phyloP scores from a whole-genome alignment of 371 early-diverging fungal genomes.

The Thermomucor indicae-seudaticae region DNA sequence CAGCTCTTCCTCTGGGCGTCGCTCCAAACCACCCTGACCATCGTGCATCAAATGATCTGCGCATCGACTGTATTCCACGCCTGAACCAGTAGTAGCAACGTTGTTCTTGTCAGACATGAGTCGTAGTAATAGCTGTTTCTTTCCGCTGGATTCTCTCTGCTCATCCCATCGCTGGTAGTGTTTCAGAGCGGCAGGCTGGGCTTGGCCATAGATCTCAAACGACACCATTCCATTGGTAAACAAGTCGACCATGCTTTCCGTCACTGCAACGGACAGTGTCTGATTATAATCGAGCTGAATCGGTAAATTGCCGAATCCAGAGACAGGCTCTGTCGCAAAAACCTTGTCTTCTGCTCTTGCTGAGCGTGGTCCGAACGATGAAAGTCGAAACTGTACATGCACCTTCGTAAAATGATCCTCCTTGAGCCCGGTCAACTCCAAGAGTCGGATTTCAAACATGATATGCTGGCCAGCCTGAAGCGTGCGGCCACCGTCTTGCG shows the following conservation, averaged over 20 bases:
- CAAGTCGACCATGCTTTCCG: slow-evolving; percentile 37
- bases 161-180: slow-evolving; percentile 65
- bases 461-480: slow-evolving; percentile 51
- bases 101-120: slow-evolving; percentile 14
- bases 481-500: slow-evolving; percentile 3
- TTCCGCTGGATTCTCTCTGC: slow-evolving; percentile 25
- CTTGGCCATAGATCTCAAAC: slow-evolving; percentile 67
- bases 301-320: slow-evolving; percentile 48
- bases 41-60: slow-evolving; percentile 17
- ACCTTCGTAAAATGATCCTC: slow-evolving; percentile 72
- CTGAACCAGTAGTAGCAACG: slow-evolving; percentile 1
- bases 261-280: slow-evolving; percentile 51
- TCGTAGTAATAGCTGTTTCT: slow-evolving; percentile 11
- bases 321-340: slow-evolving; percentile 63
- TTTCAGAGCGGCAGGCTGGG: slow-evolving; percentile 44
- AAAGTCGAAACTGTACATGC: slow-evolving; percentile 76
- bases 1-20: slow-evolving; percentile 64
- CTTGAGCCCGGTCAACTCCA: slow-evolving; percentile 63
- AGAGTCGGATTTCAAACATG: slow-evolving; percentile 68
- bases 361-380: slow-evolving; percentile 52
- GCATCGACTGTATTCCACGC: slow-evolving; percentile 4
- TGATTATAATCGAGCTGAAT: slow-evolving; percentile 63
- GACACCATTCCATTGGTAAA: slow-evolving; percentile 35
- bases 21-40: slow-evolving; percentile 28
- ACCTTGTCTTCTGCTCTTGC: slow-evolving; percentile 55